A percentile compares a stretch with the other conserved stretches of the same genome.
phyloP scores from a whole-genome alignment of 1,284 basidiomycete genomes.

The Mycena citricolor region DNA sequence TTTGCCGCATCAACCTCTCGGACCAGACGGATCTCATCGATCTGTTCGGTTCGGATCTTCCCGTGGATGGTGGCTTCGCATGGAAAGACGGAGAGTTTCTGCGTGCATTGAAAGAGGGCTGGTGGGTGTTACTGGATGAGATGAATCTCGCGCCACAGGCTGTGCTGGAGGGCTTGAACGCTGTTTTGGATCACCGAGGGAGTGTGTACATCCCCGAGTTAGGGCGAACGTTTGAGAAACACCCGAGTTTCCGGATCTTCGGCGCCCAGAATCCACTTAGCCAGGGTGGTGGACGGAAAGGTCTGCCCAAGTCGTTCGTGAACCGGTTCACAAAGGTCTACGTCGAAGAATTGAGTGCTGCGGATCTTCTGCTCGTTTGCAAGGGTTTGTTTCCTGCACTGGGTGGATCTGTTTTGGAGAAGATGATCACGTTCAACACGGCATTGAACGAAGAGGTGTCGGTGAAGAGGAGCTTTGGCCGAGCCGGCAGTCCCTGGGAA shows the following conservation, averaged over 20 bases:
- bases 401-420: constrained; percentile 51
- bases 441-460: constrained; percentile 73
- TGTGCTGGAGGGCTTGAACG: constrained; percentile 96
- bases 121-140: constrained; percentile 98
- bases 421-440: constrained; percentile 87
- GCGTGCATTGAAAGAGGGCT: constrained; percentile 87
- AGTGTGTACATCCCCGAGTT: constrained; percentile 95
- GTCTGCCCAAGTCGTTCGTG: constrained; percentile 95
- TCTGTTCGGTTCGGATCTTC: constrained; percentile 95
- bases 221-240: constrained; percentile 84
- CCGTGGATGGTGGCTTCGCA: constrained; percentile 93
- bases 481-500: constrained; percentile 94
- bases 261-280: constrained; percentile 97
- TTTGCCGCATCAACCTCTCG: constrained; percentile 98
- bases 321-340: constrained; percentile 99
- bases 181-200: constrained; percentile 95
- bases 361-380: constrained; percentile 84
- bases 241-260: constrained; percentile 94
- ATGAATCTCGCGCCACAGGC: constrained; percentile 98
- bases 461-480: constrained; percentile 69
- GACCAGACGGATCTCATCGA: constrained; percentile 98
- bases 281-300: constrained; percentile 97
- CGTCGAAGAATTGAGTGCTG: constrained; percentile 80
- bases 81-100: constrained; percentile 99
- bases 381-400: constrained; percentile 71